phyloP scores from a whole-genome alignment of 2,329 filamentous ascomycete species.

The Endothia cerciana region DNA sequence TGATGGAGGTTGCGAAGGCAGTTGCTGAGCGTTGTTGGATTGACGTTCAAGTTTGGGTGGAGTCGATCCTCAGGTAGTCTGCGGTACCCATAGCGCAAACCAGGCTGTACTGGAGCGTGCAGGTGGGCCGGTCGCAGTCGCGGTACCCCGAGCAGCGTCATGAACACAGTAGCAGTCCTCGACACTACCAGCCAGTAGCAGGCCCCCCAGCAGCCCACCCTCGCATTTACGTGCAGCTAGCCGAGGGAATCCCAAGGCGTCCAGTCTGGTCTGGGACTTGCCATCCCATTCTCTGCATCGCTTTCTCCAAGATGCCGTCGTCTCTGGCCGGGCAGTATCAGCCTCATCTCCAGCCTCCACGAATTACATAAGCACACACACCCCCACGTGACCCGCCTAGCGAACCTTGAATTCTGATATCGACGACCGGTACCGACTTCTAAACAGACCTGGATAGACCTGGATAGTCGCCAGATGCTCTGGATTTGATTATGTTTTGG shows the following conservation, averaged over 20 bases:
- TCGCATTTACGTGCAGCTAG: not conserved
- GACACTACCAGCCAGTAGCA: too few species aligned
- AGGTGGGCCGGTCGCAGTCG: slow-evolving; percentile 1
- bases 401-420: too few species aligned
- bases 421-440: too few species aligned
- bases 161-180: not conserved
- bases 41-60: slow-evolving; percentile 56
- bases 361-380: not conserved
- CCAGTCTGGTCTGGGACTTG: not conserved
- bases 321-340: not conserved
- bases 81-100: not conserved
- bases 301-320: not conserved
- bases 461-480: too few species aligned
- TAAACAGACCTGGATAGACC: too few species aligned
- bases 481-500: too few species aligned
- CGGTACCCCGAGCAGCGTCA: not conserved
- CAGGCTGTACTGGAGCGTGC: not conserved
- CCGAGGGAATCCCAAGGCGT: not conserved
- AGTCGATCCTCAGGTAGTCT: slow-evolving; percentile 7
- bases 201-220: not conserved
- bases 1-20: slow-evolving; percentile 55
- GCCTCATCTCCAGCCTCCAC: not conserved
- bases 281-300: not conserved
- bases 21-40: slow-evolving; percentile 57
- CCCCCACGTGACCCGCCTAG: too few species aligned